phyloP scores from a whole-genome alignment of 2,329 filamentous ascomycete species.

The Metarhizium humberi region DNA sequence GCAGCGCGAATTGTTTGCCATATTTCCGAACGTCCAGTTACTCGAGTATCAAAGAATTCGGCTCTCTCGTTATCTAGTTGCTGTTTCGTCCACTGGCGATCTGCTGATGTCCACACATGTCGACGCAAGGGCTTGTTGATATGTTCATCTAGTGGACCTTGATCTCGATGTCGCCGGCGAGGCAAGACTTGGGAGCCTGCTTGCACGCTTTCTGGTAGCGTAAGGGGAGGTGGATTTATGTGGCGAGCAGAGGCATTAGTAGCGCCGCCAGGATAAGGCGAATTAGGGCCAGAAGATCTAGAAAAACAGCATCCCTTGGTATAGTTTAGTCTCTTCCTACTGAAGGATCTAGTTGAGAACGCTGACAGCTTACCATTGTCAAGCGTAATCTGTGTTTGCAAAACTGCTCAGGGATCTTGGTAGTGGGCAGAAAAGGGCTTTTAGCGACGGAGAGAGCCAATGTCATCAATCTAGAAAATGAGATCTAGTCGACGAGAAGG shows the following conservation, averaged over 20 bases:
- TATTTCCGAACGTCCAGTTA: constrained; percentile 66
- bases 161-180: constrained; percentile 25
- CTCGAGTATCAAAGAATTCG: constrained; percentile 86
- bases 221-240: constrained; percentile 35
- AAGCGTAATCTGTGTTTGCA: background rate
- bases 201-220: constrained; percentile 20
- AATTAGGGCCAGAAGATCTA: constrained; percentile 39
- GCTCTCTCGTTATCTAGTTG: constrained; percentile 61
- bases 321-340: background rate
- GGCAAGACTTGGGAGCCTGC: constrained; percentile 11
- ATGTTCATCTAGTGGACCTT: constrained; percentile 47
- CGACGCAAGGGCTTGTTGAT: constrained; percentile 60
- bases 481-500: background rate
- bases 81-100: constrained; percentile 58
- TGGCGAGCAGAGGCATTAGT: constrained; percentile 42
- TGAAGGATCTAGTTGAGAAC: background rate
- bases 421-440: background rate
- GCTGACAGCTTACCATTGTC: constrained; percentile 1
- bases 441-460: background rate
- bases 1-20: constrained; percentile 69
- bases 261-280: constrained; percentile 41
- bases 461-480: background rate
- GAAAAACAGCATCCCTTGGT: constrained; percentile 52
- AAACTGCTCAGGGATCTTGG: background rate
- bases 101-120: constrained; percentile 56